Evolutionary conservation across 2,329 filamentous ascomycete genomes (phyloP).

Genomic region (Chaetothyriales sp.): DNA sequence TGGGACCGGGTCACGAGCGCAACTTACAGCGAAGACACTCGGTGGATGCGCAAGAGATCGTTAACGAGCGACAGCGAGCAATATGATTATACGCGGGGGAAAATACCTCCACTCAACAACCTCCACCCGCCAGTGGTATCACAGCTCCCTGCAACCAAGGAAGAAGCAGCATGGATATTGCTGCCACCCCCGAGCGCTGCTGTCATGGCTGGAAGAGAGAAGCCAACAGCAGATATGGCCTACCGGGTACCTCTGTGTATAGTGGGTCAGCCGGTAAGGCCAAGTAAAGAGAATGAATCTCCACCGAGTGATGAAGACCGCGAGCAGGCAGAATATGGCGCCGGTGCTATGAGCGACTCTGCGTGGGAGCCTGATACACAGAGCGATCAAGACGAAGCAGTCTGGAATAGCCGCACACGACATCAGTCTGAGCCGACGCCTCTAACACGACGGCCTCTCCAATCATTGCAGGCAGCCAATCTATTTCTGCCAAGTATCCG

Average conservation of each 20-base stretch:
- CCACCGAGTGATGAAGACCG: conserved; percentile 2
- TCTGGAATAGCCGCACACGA: background rate
- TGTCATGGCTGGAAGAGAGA: conserved; percentile 77
- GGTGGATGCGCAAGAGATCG: conserved; percentile 18
- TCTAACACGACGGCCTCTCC: background rate
- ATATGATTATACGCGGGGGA: conserved; percentile 40
- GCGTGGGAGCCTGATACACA: background rate
- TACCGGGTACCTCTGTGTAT: conserved; percentile 13
- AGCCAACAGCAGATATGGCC: conserved; percentile 8
- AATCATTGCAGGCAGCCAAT: background rate
- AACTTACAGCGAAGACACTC: conserved; percentile 2
- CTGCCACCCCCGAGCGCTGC: conserved; percentile 80
- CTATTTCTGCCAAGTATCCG: background rate
- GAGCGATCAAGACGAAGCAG: background rate
- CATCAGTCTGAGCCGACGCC: background rate
- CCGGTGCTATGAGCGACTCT: conserved; percentile 1
- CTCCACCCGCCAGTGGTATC: conserved; percentile 73
- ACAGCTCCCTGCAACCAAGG: conserved; percentile 52
- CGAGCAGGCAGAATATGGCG: conserved; percentile 3
- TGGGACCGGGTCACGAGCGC: conserved; percentile 10
- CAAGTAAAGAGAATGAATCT: background rate
- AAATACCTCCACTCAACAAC: conserved; percentile 66
- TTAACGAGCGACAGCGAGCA: conserved; percentile 30
- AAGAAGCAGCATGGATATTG: conserved; percentile 77
- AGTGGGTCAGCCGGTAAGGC: conserved; percentile 6